These are phyloP conservation scores for Glycyrrhiza uralensis DNA, from an alignment of 306 rosid genomes.

Conservation along the genomic window DNA sequence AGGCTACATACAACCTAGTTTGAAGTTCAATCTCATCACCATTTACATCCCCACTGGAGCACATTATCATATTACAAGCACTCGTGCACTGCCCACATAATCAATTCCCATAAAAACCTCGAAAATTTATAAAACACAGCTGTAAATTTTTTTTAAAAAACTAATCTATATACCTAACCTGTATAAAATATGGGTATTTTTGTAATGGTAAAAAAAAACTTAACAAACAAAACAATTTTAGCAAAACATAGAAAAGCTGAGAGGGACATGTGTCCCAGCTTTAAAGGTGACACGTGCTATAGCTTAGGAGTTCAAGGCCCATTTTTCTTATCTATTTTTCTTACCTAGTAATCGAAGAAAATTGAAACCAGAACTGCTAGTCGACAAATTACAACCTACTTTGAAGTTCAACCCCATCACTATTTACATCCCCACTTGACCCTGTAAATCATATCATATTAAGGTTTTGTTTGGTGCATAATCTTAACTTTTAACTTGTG, in stretches of 20 bases:
- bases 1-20: background rate
- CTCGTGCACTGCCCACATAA: background rate
- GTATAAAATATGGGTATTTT: too few relatives aligned
- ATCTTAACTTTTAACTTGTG: too few relatives aligned
- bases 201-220: too few relatives aligned
- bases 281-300: too few relatives aligned
- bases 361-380: background rate
- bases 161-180: too few relatives aligned
- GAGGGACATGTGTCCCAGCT: too few relatives aligned
- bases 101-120: background rate
- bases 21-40: background rate
- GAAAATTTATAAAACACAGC: background rate
- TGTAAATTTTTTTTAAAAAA: background rate
- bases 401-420: background rate
- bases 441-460: background rate
- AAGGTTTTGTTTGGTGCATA: too few relatives aligned
- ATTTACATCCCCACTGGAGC: background rate
- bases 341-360: too few relatives aligned
- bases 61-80: background rate
- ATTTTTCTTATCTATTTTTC: too few relatives aligned
- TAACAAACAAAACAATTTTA: too few relatives aligned
- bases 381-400: conserved; percentile 1
- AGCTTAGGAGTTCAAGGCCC: too few relatives aligned
- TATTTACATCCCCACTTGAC: background rate
- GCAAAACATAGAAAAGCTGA: too few relatives aligned